Evolutionary conservation across 2,329 filamentous ascomycete genomes (phyloP).

Genomic region (Tolypocladium ophioglossoides): DNA sequence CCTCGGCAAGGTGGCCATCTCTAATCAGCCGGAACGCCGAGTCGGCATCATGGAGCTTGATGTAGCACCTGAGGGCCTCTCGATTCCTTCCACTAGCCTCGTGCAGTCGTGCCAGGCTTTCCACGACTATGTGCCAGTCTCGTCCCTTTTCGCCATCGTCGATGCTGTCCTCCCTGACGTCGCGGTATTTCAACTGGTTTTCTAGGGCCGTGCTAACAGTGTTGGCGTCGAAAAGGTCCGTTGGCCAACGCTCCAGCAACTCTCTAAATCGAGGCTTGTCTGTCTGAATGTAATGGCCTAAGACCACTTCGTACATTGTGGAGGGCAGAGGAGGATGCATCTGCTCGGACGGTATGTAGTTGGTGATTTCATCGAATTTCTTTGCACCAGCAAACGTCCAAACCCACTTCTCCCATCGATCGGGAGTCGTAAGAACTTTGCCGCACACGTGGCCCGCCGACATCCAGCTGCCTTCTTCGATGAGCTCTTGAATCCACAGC

Average conservation of each 20-base stretch:
- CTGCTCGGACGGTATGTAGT: constrained; percentile 68
- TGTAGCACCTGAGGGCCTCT: constrained; percentile 82
- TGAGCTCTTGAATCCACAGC: constrained; percentile 81
- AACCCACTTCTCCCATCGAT: constrained; percentile 92
- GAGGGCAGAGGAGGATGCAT: constrained; percentile 70
- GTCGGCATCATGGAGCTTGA: constrained; percentile 84
- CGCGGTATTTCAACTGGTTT: constrained; percentile 66
- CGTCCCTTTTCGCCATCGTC: constrained; percentile 61
- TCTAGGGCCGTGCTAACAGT: constrained; percentile 71
- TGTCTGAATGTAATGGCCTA: constrained; percentile 76
- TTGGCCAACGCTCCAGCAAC: constrained; percentile 72
- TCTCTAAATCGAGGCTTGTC: constrained; percentile 69
- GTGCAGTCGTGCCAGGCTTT: constrained; percentile 74
- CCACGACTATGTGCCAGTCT: constrained; percentile 86
- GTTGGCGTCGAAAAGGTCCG: constrained; percentile 71
- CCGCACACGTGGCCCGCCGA: constrained; percentile 72
- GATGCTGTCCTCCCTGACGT: constrained; percentile 64
- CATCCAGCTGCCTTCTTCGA: constrained; percentile 64
- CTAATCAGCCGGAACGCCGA: constrained; percentile 77
- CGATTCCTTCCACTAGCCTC: constrained; percentile 70
- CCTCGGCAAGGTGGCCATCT: constrained; percentile 82
- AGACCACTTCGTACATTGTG: constrained; percentile 77
- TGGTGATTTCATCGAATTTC: constrained; percentile 81
- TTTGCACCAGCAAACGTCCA: constrained; percentile 81
- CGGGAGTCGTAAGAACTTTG: constrained; percentile 68